Percentiles rank a stretch among this genome's conserved stretches.
Conservation (phyloP, 495 filamentous ascomycete species). For the Apiosordaria backusii region DNA sequence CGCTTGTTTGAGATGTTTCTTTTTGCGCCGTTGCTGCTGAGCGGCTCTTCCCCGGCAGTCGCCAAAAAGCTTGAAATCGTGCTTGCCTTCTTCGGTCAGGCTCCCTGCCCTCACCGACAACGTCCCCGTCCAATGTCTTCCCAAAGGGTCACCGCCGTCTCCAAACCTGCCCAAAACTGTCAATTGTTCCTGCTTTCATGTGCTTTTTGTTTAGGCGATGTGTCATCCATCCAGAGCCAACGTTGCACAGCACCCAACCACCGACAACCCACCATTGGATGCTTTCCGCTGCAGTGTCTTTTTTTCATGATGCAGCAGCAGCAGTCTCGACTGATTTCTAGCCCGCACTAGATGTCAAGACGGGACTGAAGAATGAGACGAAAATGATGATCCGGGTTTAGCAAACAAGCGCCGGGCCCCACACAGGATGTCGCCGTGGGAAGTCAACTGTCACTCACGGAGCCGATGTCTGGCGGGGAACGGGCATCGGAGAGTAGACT, state of each 20-base stretch:
- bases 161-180: background rate
- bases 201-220: background rate
- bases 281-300: background rate
- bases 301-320: background rate
- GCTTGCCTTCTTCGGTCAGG: background rate
- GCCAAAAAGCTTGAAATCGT: constrained; percentile 5
- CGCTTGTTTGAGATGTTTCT: constrained; percentile 8
- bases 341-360: no score
- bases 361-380: no score
- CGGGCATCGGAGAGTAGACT: background rate
- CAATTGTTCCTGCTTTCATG: no score
- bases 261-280: background rate
- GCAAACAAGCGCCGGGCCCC: background rate
- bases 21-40: background rate
- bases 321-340: background rate
- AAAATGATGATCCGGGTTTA: background rate
- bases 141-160: background rate
- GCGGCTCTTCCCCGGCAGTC: background rate
- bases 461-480: background rate
- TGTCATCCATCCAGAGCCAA: background rate
- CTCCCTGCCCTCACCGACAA: background rate
- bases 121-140: background rate
- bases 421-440: background rate
- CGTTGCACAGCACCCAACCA: background rate
- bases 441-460: background rate